A percentile compares a stretch with the other conserved stretches of the same genome.
Conservation (phyloP, 2,329 filamentous ascomycete species). For the Pseudogymnoascus sp. region DNA sequence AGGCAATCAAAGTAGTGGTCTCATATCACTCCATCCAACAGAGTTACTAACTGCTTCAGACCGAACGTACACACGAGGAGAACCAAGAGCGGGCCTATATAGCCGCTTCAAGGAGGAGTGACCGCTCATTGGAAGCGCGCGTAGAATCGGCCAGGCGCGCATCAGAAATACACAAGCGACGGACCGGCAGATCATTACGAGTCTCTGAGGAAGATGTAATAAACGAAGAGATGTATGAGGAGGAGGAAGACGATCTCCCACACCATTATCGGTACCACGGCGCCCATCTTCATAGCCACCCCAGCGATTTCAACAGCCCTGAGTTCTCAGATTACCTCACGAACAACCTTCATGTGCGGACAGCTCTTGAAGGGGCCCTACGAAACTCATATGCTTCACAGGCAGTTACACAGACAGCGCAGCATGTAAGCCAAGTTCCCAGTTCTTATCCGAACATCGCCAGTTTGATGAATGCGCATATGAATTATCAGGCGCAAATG, state of each 20-base stretch:
- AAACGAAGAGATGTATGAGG: slow-evolving; percentile 94
- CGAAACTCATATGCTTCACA: neutral
- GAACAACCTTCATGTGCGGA: slow-evolving; percentile 39
- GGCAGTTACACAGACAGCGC: neutral
- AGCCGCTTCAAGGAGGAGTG: slow-evolving; percentile 78
- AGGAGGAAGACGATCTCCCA: slow-evolving; percentile 77
- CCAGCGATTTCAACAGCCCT: slow-evolving; percentile 22
- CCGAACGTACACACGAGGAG: slow-evolving; percentile 70
- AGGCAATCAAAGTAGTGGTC: slow-evolving; percentile 30
- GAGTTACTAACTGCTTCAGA: slow-evolving; percentile 39
- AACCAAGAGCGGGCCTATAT: slow-evolving; percentile 88
- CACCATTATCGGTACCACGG: slow-evolving; percentile 59
- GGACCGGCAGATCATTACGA: slow-evolving; percentile 74
- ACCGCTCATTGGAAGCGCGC: slow-evolving; percentile 79
- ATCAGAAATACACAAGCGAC: slow-evolving; percentile 83
- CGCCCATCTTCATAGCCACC: slow-evolving; percentile 41
- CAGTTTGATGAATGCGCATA: neutral
- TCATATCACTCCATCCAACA: neutral
- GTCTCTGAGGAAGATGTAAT: slow-evolving; percentile 82
- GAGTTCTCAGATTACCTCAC: slow-evolving; percentile 43
- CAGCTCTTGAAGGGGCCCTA: neutral
- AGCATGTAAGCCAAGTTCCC: neutral
- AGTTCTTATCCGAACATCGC: neutral
- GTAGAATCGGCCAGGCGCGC: slow-evolving; percentile 81
- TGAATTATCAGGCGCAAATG: neutral